Conservation (phyloP, 768 basidiomycete species). For the Naganishia randhawae region DNA sequence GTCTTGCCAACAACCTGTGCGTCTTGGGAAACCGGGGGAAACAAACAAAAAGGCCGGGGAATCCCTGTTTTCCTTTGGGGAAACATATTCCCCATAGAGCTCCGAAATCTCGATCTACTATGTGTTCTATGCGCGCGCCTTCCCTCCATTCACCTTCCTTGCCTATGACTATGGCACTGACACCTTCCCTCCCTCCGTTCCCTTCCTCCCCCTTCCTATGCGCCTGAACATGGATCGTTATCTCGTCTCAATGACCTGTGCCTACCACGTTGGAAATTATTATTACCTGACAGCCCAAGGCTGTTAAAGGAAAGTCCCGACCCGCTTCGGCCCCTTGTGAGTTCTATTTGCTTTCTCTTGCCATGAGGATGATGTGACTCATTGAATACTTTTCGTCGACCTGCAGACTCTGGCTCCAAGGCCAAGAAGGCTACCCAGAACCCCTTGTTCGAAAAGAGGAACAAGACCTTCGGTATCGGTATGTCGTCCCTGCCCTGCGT, state of each 20-base stretch:
- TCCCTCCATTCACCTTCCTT: not conserved
- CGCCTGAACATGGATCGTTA: slow-evolving; percentile 22
- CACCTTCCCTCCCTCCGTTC: slow-evolving; percentile 15
- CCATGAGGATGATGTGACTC: not conserved
- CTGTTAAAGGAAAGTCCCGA: slow-evolving; percentile 51
- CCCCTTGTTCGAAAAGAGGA: slow-evolving; percentile 85
- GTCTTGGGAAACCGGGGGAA: not conserved
- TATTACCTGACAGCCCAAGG: slow-evolving; percentile 46
- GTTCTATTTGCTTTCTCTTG: slow-evolving; percentile 24
- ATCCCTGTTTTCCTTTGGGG: not conserved
- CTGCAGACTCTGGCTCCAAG: slow-evolving; percentile 55
- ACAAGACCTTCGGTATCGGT: slow-evolving; percentile 97
- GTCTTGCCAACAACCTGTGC: not conserved
- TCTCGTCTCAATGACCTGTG: slow-evolving; percentile 48
- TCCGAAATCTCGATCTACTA: slow-evolving; percentile 16
- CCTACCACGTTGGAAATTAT: slow-evolving; percentile 4
- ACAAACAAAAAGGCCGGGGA: slow-evolving; percentile 22
- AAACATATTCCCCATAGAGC: slow-evolving; percentile 19
- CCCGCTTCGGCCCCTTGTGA: slow-evolving; percentile 51
- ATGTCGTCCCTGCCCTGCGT: slow-evolving; percentile 33
- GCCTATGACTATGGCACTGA: slow-evolving; percentile 13
- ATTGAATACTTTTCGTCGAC: not conserved
- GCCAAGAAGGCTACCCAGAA: slow-evolving; percentile 76
- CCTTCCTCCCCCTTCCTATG: slow-evolving; percentile 28
- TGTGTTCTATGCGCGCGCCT: not conserved